A percentile compares a stretch with the other conserved stretches of the same genome.
Evolutionary conservation across 345 rosid genomes (phyloP).

Genomic region (Angophora floribunda): DNA sequence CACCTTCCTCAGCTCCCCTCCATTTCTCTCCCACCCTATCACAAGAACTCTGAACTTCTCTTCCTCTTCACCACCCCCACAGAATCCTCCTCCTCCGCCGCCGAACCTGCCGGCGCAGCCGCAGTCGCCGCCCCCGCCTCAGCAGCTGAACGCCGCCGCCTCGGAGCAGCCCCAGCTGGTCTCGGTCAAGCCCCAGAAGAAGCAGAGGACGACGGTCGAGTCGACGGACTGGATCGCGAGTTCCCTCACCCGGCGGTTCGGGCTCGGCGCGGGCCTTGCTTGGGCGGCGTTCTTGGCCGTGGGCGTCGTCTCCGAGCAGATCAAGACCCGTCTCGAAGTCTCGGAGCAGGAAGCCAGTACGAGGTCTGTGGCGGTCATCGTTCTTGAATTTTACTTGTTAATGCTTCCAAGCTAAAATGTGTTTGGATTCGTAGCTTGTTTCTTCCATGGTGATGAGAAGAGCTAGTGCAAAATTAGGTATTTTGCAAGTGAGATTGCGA

Average conservation of each 20-base stretch:
- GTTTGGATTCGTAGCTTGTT: background rate
- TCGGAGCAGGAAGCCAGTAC: conserved; percentile 73
- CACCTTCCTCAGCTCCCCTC: conserved; percentile 24
- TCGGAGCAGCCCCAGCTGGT: conserved; percentile 14
- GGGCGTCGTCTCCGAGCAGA: conserved; percentile 85
- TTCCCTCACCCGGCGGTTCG: conserved; percentile 71
- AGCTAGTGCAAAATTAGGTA: background rate
- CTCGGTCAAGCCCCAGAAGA: conserved; percentile 23
- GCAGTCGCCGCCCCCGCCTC: conserved; percentile 3
- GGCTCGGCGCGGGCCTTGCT: conserved; percentile 85
- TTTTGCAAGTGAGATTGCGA: background rate
- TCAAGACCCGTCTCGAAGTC: conserved; percentile 76
- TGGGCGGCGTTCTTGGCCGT: conserved; percentile 80
- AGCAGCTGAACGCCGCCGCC: background rate
- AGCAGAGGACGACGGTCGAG: conserved; percentile 31
- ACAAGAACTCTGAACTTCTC: conserved; percentile 13
- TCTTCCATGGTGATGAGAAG: background rate
- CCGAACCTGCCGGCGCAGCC: conserved; percentile 20
- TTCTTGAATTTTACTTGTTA: background rate
- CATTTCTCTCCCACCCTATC: conserved; percentile 25
- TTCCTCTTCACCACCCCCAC: conserved; percentile 13
- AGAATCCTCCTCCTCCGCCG: conserved; percentile 7
- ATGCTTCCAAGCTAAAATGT: background rate
- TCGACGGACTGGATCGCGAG: conserved; percentile 90
- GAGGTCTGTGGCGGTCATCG: conserved; percentile 26